phyloP scores from a whole-genome alignment of 352 stramenopile genomes.

The Phytopythium boreale region DNA sequence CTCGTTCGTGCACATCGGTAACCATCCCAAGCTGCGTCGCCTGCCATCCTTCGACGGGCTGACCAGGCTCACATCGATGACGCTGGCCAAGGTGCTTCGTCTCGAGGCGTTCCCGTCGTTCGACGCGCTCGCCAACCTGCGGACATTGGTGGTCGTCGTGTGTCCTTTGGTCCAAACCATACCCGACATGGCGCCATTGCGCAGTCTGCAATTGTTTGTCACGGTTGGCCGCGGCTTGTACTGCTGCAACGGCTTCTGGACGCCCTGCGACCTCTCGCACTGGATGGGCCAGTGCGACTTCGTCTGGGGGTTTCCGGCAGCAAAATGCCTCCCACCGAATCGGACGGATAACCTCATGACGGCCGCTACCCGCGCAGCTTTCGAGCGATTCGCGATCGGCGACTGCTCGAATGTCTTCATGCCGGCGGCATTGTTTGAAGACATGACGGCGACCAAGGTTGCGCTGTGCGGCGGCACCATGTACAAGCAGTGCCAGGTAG shows the following conservation, averaged over 20 bases:
- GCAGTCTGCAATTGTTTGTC: neutral
- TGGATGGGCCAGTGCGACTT: neutral
- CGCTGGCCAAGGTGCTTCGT: neutral
- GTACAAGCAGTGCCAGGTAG: slow-evolving; percentile 26
- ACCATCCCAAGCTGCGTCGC: neutral
- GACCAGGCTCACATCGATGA: neutral
- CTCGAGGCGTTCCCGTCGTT: neutral
- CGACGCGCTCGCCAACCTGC: neutral
- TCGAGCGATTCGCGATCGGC: neutral
- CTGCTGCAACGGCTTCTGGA: neutral
- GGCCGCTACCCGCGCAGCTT: neutral
- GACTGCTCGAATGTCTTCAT: neutral
- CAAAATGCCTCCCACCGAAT: neutral
- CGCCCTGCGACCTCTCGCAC: neutral
- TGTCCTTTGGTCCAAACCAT: neutral
- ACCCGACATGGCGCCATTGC: neutral
- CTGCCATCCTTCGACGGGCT: neutral
- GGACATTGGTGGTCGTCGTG: neutral
- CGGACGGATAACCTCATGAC: neutral
- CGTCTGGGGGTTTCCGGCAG: neutral
- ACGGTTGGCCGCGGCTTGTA: neutral
- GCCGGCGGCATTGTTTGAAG: neutral
- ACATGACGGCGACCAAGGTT: neutral
- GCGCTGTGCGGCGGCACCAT: slow-evolving; percentile 24
- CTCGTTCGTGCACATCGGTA: neutral